Evolutionary conservation across 495 filamentous ascomycete species (phyloP), one percentile per base, ranked within the genome.

Genomic region (Podospora conica): DNA sequence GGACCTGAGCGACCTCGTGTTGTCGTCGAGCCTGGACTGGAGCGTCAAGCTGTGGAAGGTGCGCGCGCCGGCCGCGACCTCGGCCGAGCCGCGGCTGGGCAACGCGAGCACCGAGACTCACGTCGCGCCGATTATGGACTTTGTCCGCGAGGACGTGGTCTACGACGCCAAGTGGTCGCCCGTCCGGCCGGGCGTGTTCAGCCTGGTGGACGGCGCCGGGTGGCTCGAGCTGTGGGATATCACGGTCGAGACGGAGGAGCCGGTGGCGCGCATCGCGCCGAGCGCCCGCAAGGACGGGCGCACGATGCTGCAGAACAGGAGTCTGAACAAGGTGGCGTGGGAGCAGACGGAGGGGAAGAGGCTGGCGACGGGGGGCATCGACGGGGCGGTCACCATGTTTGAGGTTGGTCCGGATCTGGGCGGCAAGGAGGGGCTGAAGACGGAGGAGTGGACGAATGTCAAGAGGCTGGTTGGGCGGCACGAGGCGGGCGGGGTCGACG

Each of bases 91-190:
- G 61, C 55, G 75, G 75, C 83, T 84, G 21, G 84, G 86, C 18
- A 74, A 70, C 10, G 18, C 79, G 76, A 68, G 69, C 0, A 75
- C 69, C n/a, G 78, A 81, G 53, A 66, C 75, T 12, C 75, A 81
- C 24, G 83, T 92, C 20, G 75, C 85, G 2, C 96, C 96, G 1
- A 83, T 99, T 10, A 80, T 97, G 12, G 93, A 97, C 59, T 90
- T 98, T 69, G 87, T 87, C 31, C 89, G 96, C 28, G 95, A 99
- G 79, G 95, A 98, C 69, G 86, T 97, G 8, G 92, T 98, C 54
- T 99, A 98, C 77, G 94, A 97, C 77, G 93, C 93, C 0, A 86
- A 87, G 12, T 99, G 95, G 95, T 94, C 91, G 33, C 94, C 95
- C 0, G 84, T 92, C 68, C 90, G 91, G 70, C 95, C 95, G 1